Base-by-base conservation (phyloP, 2,329 filamentous ascomycete genomes). In the Arthroderma uncinatum region DNA sequence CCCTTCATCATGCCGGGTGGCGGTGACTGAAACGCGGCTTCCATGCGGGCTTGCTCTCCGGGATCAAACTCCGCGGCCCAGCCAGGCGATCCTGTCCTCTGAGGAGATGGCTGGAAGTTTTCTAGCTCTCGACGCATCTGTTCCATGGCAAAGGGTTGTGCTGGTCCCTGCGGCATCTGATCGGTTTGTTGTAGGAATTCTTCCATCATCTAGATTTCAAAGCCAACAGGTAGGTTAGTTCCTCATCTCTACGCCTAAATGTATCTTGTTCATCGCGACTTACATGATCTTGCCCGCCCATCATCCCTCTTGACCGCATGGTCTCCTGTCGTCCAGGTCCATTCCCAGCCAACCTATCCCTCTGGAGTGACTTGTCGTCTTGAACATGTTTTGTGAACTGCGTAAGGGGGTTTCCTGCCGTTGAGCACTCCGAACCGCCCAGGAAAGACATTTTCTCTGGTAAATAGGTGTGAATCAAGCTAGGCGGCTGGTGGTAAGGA, bases 311-410 rank as follows among this genome's bases (percentile, higher is more conserved):
- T 69, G 82, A 91, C 62, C 89, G 82, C 77, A 95, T 91, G 66
- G 87, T 82, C 69, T 87, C 86, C 66, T 87, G 79, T 6, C 81
- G 84, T 44, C 81, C 83, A 0, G 87, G 85, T 0, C 83, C 84
- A 63, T 85, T 79, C 61, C 88, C 89, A 59, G 88, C 84, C 60
- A 97, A 78, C 59, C 93, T 83, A 73, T 98, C 93, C 67, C 91
- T 82, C 75, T 97, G 93, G 58, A 97, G 78, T 58, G 88, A 93
- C 75, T 91, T 95, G 77, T 98, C 93, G 79, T 95, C 89, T 69
- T 94, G 88, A 58, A 93, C 89, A 73, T 96, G 91, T 74, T 98
- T 98, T 62, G 91, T 89, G 72, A 98, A 95, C 78, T 97, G 93
- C 70, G 89, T 92, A 67, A 98, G 84, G 58, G 94, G 93, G 73